Percentiles rank a stretch among this genome's conserved stretches.
These are phyloP conservation scores for Leucocoprinus sp. DNA, from an alignment of 768 basidiomycete genomes.

Conservation along the genomic window DNA sequence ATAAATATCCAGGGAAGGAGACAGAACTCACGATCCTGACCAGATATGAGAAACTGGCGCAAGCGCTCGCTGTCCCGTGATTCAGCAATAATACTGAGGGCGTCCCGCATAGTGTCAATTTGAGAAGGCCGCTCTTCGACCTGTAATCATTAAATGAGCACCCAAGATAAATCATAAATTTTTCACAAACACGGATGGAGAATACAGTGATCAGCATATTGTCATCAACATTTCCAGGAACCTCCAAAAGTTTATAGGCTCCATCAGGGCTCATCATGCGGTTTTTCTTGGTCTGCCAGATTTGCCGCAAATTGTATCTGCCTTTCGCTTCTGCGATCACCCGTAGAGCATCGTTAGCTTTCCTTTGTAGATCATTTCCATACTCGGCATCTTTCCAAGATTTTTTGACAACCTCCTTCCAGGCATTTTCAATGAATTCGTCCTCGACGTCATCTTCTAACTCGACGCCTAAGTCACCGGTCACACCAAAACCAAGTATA, in stretches of 20 bases:
- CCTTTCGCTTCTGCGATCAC: constrained; percentile 59
- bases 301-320: constrained; percentile 37
- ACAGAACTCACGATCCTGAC: constrained; percentile 66
- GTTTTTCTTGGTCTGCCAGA: constrained; percentile 48
- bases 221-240: constrained; percentile 67
- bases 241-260: constrained; percentile 66
- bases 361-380: constrained; percentile 38
- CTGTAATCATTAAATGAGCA: constrained; percentile 26
- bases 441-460: constrained; percentile 64
- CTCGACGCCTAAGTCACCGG: constrained; percentile 54
- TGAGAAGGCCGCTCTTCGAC: constrained; percentile 65
- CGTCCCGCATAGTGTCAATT: constrained; percentile 63
- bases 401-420: constrained; percentile 49
- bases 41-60: constrained; percentile 54
- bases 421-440: constrained; percentile 62
- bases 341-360: constrained; percentile 61
- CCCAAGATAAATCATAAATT: constrained; percentile 1
- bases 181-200: constrained; percentile 48
- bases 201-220: constrained; percentile 70
- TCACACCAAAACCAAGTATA: constrained; percentile 60
- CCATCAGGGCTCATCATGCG: constrained; percentile 56
- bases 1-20: not conserved
- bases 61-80: constrained; percentile 65
- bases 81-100: constrained; percentile 67
- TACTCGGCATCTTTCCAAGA: constrained; percentile 46